Evolutionary conservation across 2,329 filamentous ascomycete species (phyloP), one percentile per base, ranked within the genome.

Genomic region (Juglanconis oblonga): DNA sequence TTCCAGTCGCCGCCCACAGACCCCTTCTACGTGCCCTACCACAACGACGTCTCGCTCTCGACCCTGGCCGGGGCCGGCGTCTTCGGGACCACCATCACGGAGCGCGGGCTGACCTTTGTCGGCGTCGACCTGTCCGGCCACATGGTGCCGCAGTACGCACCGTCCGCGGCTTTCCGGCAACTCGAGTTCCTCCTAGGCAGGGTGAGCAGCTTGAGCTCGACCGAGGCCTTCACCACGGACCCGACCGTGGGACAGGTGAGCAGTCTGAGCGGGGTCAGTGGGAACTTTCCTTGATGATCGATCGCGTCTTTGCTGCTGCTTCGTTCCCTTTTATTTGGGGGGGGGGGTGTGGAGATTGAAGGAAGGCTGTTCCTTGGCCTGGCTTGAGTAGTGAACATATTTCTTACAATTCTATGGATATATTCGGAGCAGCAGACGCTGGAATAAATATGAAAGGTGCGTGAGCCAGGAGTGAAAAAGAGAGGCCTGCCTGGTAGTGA

Each of bases 161-260:
- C 90, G 0, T 82, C 80, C 13, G 87, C 86, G 0, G 82, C 87
- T 0, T 91, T 90, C 69, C 78, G 90, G 38, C 87, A 91, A 60
- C 71, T 95, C 24, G 90, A 95, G 77, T 88, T 89, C 67, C 71
- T 95, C 66, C 78, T 96, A 1, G 91, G 91, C 0, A 77, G 89
- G 44, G 85, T 92, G 9, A 75, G 83, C 5, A 83, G 77, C 62
- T 68, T 91, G 65, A 75, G 68, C 10, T 73, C 73, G 11, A 76
- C 70, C 1, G 68, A 56, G 13, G 68, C 77, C 0, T 81, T 82
- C 33, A 73, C 71, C 3, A 70, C 69, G 9, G 68, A 72, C 47
- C 7, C 50, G 1, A 51, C 59, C 4, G 59, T 64, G 11, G 51
- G 64, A n/a, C 70, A 74, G 67, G 66, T 64, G 17, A 38, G 45